Evolutionary conservation across 1,284 basidiomycete species (phyloP), one percentile per base, ranked within the genome.

Genomic region (Phenoliferia sp.): DNA sequence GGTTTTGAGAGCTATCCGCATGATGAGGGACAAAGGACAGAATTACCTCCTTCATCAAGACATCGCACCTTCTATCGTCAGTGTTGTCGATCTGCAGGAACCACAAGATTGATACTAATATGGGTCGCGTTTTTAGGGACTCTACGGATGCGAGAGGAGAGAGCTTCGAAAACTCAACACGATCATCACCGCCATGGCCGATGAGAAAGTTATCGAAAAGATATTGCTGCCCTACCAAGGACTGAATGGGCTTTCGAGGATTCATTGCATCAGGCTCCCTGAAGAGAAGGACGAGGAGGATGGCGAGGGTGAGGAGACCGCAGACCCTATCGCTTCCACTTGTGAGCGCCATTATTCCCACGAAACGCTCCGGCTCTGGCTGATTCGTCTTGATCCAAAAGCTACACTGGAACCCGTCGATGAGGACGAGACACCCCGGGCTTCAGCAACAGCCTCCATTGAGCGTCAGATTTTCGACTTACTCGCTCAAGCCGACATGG

Each of bases 151-250:
- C 28, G 86, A 84, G 0, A 87, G 87, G 75, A 85, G 84, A 5
- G 87, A 90, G 73, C 83, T 90, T 28, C 84, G 90, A 7, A 89
- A 90, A 74, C 90, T 92, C 76, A 85, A 86, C 73, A 84, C 83
- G 56, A 83, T 89, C 34, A 80, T 92, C 52, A 84, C 85, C 1
- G 87, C 88, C 70, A 81, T 92, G 72, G 83, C 88, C 39, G 83
- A 85, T 59, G 84, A 87, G 74, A 85, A 88, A 2, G 76, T 89
- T 50, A 83, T 92, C 44, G 90, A 92, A 75, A 87, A 86, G 72
- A 84, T 91, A 35, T 22, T 31, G 33, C 35, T 52, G 6, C 15
- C 9, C 7, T 3, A 52, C 48, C 7, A 22, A 28, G 28, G 7
- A 3, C 48, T 22, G 6, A 52, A 52, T 22, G 17, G n/a, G n/a